Evolutionary conservation across 2,329 filamentous ascomycete species (phyloP).

Genomic region (Xylariaceae sp.): DNA sequence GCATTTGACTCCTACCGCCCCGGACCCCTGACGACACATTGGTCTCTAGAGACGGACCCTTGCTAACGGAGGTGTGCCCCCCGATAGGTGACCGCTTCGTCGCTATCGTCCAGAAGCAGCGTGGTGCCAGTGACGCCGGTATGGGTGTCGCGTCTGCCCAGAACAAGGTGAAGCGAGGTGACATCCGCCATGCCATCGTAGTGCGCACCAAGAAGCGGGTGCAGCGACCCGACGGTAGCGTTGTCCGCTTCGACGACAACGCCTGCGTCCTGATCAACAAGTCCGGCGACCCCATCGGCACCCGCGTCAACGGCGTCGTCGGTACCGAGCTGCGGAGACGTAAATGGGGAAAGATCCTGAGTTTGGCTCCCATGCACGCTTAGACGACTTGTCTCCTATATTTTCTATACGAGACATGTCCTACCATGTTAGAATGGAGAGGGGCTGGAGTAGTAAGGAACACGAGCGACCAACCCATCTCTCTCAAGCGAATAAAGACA

Average conservation of each 20-base stretch:
- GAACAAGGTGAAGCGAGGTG: constrained; percentile 93
- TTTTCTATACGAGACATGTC: not conserved
- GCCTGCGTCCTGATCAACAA: constrained; percentile 97
- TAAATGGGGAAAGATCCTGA: constrained; percentile 98
- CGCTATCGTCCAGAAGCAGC: constrained; percentile 95
- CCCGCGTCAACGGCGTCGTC: constrained; percentile 86
- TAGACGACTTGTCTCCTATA: constrained; percentile 28
- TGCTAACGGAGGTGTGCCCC: not conserved
- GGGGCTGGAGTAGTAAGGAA: not conserved
- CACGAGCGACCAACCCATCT: not conserved
- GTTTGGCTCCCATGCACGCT: constrained; percentile 72
- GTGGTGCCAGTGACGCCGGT: constrained; percentile 67
- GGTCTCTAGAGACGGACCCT: not conserved
- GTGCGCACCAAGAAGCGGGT: constrained; percentile 87
- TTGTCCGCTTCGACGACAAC: constrained; percentile 94
- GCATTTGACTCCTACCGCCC: not conserved
- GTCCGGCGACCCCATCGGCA: constrained; percentile 89
- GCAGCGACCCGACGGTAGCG: constrained; percentile 80
- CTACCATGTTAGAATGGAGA: not conserved
- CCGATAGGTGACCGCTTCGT: constrained; percentile 88
- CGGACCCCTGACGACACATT: not conserved
- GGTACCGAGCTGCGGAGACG: constrained; percentile 82
- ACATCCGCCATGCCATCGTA: constrained; percentile 92
- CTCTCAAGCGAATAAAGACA: not conserved
- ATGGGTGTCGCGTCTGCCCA: constrained; percentile 67